phyloP scores from a whole-genome alignment of 805 yeast genomes.

The Deakozyma indianensis region DNA sequence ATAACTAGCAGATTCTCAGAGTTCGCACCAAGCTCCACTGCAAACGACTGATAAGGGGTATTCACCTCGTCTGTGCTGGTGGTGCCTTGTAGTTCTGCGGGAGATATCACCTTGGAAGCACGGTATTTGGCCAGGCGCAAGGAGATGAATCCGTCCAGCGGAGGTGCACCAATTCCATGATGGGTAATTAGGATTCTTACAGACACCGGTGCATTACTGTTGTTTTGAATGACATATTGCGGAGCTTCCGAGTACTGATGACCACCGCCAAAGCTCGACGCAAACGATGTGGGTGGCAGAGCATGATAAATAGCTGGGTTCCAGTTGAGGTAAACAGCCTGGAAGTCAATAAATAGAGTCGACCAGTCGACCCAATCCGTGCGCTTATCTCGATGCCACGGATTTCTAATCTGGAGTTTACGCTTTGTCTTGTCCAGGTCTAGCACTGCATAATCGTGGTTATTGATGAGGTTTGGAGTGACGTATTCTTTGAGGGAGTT shows the following conservation, averaged over 20 bases:
- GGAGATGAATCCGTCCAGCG: neutral
- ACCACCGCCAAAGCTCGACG: neutral
- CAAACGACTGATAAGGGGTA: neutral
- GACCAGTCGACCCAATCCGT: neutral
- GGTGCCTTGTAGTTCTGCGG: neutral
- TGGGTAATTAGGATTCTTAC: neutral
- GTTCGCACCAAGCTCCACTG: neutral
- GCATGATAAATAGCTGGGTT: constrained; percentile 1
- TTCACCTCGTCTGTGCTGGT: neutral
- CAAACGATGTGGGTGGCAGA: neutral
- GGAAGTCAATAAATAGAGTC: constrained; percentile 1
- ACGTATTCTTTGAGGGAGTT: neutral
- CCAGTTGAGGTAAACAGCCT: constrained; percentile 1
- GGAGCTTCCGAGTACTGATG: neutral
- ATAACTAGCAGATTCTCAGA: neutral
- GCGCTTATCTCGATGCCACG: neutral
- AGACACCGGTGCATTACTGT: neutral
- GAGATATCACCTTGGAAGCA: neutral
- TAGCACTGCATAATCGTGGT: neutral
- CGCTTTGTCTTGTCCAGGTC: neutral
- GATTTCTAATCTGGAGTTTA: neutral
- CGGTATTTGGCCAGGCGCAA: neutral
- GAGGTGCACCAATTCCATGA: neutral
- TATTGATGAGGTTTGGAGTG: neutral
- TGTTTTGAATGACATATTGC: neutral